phyloP scores from a whole-genome alignment of 176 grass and related monocot genomes.

The Phoenix roebelenii region DNA sequence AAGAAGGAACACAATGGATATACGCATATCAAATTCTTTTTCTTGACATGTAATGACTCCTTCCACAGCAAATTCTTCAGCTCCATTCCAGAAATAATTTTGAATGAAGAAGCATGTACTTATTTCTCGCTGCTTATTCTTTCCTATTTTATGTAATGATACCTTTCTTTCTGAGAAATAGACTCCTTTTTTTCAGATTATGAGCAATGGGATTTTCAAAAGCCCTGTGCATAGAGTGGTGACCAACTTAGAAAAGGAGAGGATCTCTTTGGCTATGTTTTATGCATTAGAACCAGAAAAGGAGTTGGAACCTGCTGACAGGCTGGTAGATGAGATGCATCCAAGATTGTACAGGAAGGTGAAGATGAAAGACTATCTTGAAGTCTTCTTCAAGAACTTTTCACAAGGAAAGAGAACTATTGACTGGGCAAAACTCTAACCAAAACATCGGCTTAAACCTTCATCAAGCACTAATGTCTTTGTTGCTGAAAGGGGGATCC shows the following conservation, averaged over 20 bases:
- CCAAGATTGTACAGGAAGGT: slow-evolving; percentile 28
- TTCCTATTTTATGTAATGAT: neutral
- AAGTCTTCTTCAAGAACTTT: slow-evolving; percentile 10
- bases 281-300: slow-evolving; percentile 23
- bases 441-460: too few species aligned
- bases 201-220: slow-evolving; percentile 41
- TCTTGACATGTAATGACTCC: too few species aligned
- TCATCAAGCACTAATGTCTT: too few species aligned
- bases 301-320: slow-evolving; percentile 24
- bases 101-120: too few species aligned
- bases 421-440: slow-evolving; percentile 27
- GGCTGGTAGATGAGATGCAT: slow-evolving; percentile 20
- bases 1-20: too few species aligned
- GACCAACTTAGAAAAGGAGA: slow-evolving; percentile 25
- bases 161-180: slow-evolving; percentile 3
- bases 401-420: slow-evolving; percentile 15
- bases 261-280: slow-evolving; percentile 42
- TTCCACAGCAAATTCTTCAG: too few species aligned
- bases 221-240: slow-evolving; percentile 41
- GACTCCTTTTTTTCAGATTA: slow-evolving; percentile 25
- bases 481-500: too few species aligned
- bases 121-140: too few species aligned
- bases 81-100: too few species aligned
- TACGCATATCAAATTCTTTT: too few species aligned
- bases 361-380: slow-evolving; percentile 23